phyloP scores from a whole-genome alignment of 352 stramenopile genomes.

The Nothophytophthora sp. region DNA sequence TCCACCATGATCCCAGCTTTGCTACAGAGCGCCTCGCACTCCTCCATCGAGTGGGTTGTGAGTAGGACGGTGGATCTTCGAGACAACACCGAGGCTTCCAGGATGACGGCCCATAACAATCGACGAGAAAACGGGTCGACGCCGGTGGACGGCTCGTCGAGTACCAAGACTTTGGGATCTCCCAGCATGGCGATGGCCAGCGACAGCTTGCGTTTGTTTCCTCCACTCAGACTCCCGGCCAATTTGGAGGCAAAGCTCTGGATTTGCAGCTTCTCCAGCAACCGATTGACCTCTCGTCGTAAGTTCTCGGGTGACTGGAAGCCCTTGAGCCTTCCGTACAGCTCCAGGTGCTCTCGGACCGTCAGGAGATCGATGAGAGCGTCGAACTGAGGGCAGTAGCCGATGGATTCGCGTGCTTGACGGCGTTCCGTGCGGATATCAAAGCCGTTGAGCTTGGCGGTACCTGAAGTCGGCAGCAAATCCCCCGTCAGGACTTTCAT shows the following conservation, averaged over 20 bases:
- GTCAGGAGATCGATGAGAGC: constrained; percentile 95
- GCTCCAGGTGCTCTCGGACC: constrained; percentile 94
- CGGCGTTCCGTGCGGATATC: constrained; percentile 78
- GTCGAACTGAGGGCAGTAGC: constrained; percentile 98
- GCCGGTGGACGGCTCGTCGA: constrained; percentile 96
- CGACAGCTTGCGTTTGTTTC: constrained; percentile 98
- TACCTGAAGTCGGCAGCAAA: constrained; percentile 66
- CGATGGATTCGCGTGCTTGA: constrained; percentile 78
- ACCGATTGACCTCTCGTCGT: constrained; percentile 37
- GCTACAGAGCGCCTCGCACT: constrained; percentile 94
- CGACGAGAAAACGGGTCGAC: constrained; percentile 77
- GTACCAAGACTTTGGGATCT: constrained; percentile 92
- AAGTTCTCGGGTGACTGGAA: constrained; percentile 28
- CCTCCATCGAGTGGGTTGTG: constrained; percentile 97
- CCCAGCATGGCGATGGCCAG: constrained; percentile 98
- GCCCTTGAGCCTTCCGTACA: constrained; percentile 95
- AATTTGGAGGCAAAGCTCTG: constrained; percentile 64
- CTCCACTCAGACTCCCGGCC: constrained; percentile 83
- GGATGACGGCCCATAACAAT: constrained; percentile 78
- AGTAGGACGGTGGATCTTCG: constrained; percentile 74
- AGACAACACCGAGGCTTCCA: constrained; percentile 58
- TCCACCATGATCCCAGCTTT: constrained; percentile 97
- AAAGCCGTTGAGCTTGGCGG: constrained; percentile 74
- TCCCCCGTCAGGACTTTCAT: constrained; percentile 84
- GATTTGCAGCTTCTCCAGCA: constrained; percentile 62